Conservation (phyloP, 768 basidiomycete species). For the Pulveroboletus sp. region DNA sequence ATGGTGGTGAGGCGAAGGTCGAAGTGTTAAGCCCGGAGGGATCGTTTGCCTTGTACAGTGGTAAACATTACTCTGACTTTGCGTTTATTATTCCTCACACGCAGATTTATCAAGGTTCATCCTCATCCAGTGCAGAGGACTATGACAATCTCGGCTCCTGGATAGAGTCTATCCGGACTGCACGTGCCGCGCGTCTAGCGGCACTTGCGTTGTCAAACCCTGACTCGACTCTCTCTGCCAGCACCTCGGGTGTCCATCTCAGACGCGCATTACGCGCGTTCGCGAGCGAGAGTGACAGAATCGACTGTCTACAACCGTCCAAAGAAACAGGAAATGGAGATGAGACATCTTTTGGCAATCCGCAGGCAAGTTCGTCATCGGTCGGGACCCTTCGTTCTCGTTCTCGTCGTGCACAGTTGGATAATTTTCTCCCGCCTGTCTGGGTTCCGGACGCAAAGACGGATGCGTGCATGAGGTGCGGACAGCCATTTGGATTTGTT, state of each 20-base stretch:
- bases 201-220: slow-evolving; percentile 69
- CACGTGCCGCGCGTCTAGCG: slow-evolving; percentile 66
- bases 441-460: slow-evolving; percentile 90
- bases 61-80: slow-evolving; percentile 34
- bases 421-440: slow-evolving; percentile 79
- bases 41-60: slow-evolving; percentile 70
- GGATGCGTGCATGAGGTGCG: slow-evolving; percentile 83
- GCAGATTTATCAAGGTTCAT: slow-evolving; percentile 1
- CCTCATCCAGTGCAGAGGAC: neutral
- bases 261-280: slow-evolving; percentile 72
- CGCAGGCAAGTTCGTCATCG: neutral
- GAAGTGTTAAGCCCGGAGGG: slow-evolving; percentile 75
- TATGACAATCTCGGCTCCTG: slow-evolving; percentile 46
- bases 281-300: slow-evolving; percentile 36
- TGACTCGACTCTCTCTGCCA: slow-evolving; percentile 78
- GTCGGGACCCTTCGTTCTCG: neutral
- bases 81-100: neutral
- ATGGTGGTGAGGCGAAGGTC: slow-evolving; percentile 48
- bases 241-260: slow-evolving; percentile 69
- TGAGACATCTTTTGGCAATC: neutral
- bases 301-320: slow-evolving; percentile 40
- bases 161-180: slow-evolving; percentile 60
- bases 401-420: slow-evolving; percentile 25
- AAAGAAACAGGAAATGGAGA: slow-evolving; percentile 43
- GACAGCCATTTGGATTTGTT: slow-evolving; percentile 58